Evolutionary conservation across 768 basidiomycete genomes (phyloP), one percentile per base, ranked within the genome.

Genomic region (Mycena galopus): DNA sequence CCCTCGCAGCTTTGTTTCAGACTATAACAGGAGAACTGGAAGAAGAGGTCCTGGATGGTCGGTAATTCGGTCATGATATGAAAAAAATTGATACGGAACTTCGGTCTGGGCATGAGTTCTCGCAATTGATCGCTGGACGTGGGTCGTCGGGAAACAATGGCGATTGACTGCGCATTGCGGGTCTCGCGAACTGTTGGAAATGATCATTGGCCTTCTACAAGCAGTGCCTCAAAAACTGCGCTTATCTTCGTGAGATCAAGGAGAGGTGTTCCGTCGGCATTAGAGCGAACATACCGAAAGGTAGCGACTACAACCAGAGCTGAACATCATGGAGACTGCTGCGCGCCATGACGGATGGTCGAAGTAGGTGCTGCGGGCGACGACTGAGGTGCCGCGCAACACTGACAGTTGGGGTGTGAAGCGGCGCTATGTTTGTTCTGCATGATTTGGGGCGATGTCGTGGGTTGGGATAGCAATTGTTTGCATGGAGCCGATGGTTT

Each of bases 221-320:
- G 6, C 32, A 33, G 59, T 25, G 27, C 25, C 35, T 68, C 50
- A 55, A 29, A 32, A 21, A 35, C 33, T 42, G 51, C 12, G 23
- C 29, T 25, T 35, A 42, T 44, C 21, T 50, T 44, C 10, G 27
- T 47, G n/a, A 56, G 19, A 68, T 61, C 55, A 66, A 50, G 21
- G 25, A 67, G 53, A 60, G 51, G 55, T 50, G 60, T 63, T 32
- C 68, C 68, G 68, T 56, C 68, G 68, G 68, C 61, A 69, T 63
- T 69, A 69, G 61, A 69, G 68, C 47, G 68, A 63, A 61, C 53
- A 17, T 69, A 69, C 17, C 19, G 47, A 32, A 51, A 29, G 23
- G 25, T 32, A 27, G 44, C 30, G 39, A 44, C 5, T 21, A 21
- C 44, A 27, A 51, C 29, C n/a, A 27, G 30, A 25, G 42, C 4